Conservation (phyloP, 352 stramenopile species). For the Globisporangium abappressorium region DNA sequence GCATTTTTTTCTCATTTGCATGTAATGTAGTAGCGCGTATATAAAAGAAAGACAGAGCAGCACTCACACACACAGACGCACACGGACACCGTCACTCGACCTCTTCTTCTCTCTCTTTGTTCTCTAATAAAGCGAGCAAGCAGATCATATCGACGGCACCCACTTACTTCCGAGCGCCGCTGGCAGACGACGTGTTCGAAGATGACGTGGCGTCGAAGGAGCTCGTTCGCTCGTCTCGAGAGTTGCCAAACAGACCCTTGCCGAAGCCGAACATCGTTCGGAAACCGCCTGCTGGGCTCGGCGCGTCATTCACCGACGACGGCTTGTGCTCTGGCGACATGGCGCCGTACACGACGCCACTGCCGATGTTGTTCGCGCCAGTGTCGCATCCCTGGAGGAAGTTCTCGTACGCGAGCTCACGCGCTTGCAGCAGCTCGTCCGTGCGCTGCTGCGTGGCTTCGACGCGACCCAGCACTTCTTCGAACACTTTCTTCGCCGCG, state of each 20-base stretch:
- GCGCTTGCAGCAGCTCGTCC: conserved; percentile 65
- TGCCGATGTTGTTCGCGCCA: conserved; percentile 21
- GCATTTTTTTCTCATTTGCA: not conserved
- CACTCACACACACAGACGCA: conserved; percentile 14
- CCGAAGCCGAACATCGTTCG: conserved; percentile 70
- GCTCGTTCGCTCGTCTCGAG: conserved; percentile 50
- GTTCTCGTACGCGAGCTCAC: conserved; percentile 69
- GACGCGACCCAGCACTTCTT: conserved; percentile 64
- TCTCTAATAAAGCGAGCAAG: conserved; percentile 14
- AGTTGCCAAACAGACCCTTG: conserved; percentile 58
- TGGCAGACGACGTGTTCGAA: conserved; percentile 19
- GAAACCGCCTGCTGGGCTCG: conserved; percentile 39
- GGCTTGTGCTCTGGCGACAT: conserved; percentile 32
- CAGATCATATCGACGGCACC: not conserved
- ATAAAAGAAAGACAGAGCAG: conserved; percentile 17
- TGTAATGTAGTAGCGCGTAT: conserved; percentile 7
- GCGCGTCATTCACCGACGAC: conserved; percentile 29
- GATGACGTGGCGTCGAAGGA: conserved; percentile 46
- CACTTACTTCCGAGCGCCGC: conserved; percentile 13
- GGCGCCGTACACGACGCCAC: conserved; percentile 20
- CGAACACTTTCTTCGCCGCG: conserved; percentile 76
- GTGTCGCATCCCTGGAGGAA: conserved; percentile 69
- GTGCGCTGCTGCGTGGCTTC: conserved; percentile 71
- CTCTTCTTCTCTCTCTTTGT: conserved; percentile 3
- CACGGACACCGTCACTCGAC: conserved; percentile 2